A percentile compares a stretch with the other conserved stretches of the same genome.
Conservation (phyloP, 768 basidiomycete species). For the Termitomyces titanicus region DNA sequence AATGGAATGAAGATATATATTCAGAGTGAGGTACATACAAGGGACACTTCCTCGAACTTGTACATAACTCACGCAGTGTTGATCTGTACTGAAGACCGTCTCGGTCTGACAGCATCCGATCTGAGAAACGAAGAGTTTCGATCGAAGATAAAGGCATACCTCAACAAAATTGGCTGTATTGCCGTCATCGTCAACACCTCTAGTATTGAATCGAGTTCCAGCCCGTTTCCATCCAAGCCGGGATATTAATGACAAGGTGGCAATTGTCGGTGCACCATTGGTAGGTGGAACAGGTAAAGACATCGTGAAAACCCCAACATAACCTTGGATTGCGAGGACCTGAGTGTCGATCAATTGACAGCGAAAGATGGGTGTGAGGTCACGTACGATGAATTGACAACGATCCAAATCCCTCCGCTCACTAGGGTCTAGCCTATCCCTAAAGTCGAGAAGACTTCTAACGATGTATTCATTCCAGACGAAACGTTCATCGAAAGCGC, state of each 20-base stretch:
- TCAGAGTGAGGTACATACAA: slow-evolving; percentile 49
- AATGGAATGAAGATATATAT: slow-evolving; percentile 11
- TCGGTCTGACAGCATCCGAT: slow-evolving; percentile 62
- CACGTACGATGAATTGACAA: slow-evolving; percentile 80
- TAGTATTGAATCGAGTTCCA: slow-evolving; percentile 95
- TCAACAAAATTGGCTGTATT: slow-evolving; percentile 97
- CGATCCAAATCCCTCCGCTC: slow-evolving; percentile 75
- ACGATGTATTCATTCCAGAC: slow-evolving; percentile 96
- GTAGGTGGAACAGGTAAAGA: slow-evolving; percentile 72
- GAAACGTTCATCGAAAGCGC: slow-evolving; percentile 78
- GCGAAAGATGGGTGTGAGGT: slow-evolving; percentile 4
- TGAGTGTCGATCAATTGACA: slow-evolving; percentile 25
- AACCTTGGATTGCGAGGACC: slow-evolving; percentile 93
- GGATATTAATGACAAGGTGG: slow-evolving; percentile 78
- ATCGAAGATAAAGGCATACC: slow-evolving; percentile 36
- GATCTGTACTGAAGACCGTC: slow-evolving; percentile 81
- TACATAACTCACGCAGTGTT: slow-evolving; percentile 86
- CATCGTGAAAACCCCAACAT: slow-evolving; percentile 79
- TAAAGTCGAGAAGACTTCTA: slow-evolving; percentile 82
- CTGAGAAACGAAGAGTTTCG: slow-evolving; percentile 10
- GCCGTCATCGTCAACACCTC: slow-evolving; percentile 94
- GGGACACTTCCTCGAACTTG: slow-evolving; percentile 97
- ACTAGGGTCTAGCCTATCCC: slow-evolving; percentile 66
- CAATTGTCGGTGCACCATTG: slow-evolving; percentile 67
- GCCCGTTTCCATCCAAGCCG: slow-evolving; percentile 93